These are phyloP conservation scores for Saitozyma sp. DNA, from an alignment of 768 basidiomycete genomes.

Conservation along the genomic window DNA sequence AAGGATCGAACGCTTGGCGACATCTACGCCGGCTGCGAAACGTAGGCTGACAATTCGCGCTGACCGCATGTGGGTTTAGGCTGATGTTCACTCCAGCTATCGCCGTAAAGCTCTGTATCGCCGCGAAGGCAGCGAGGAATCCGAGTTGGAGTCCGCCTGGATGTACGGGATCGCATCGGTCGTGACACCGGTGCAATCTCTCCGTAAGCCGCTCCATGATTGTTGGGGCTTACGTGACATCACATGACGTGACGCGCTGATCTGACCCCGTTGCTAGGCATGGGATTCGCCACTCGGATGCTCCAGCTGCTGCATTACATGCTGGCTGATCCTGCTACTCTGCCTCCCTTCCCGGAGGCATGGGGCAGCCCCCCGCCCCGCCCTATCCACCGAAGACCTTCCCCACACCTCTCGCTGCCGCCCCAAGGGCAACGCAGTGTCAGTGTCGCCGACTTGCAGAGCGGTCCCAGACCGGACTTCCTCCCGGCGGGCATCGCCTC, in stretches of 20 bases:
- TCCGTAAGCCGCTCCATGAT: constrained; percentile 17
- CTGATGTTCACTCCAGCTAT: constrained; percentile 12
- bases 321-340: constrained; percentile 13
- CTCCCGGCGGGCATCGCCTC: constrained; percentile 25
- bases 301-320: constrained; percentile 30
- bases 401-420: neutral
- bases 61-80: neutral
- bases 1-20: constrained; percentile 23
- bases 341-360: constrained; percentile 21
- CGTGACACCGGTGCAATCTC: constrained; percentile 31
- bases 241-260: neutral
- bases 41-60: constrained; percentile 11
- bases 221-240: neutral
- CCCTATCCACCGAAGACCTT: neutral
- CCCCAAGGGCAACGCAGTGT: neutral
- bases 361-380: constrained; percentile 21
- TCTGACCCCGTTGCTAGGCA: constrained; percentile 13
- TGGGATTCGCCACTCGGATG: constrained; percentile 38
- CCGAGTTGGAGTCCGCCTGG: constrained; percentile 19
- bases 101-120: constrained; percentile 22
- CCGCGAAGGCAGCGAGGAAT: constrained; percentile 9
- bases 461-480: neutral
- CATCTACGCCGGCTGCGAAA: constrained; percentile 37
- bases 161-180: constrained; percentile 39
- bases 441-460: neutral